Evolutionary conservation across 306 rosid species (phyloP).

Genomic region (Acacia confusa): DNA sequence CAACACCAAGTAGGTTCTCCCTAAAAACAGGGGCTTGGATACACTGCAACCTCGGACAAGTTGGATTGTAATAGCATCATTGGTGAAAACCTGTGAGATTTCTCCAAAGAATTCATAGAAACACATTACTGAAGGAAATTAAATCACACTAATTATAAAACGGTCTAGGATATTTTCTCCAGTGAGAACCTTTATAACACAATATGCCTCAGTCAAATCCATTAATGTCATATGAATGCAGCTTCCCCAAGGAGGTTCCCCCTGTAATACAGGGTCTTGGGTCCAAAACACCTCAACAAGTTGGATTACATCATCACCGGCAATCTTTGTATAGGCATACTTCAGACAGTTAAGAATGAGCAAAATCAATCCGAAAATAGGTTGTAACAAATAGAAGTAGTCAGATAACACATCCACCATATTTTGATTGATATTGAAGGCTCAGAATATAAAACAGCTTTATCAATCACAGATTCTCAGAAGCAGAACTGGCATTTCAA

Average conservation of each 20-base stretch:
- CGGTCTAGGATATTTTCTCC: background rate
- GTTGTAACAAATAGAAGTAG: background rate
- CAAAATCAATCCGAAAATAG: background rate
- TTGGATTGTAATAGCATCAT: constrained; percentile 56
- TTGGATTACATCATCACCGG: constrained; percentile 52
- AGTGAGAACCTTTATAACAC: no score
- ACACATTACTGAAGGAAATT: background rate
- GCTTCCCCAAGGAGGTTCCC: constrained; percentile 78
- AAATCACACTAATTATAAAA: background rate
- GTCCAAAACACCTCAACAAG: constrained; percentile 54
- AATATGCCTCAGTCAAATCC: constrained; percentile 36
- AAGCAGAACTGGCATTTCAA: constrained; percentile 96
- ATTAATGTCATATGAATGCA: constrained; percentile 43
- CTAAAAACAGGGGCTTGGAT: constrained; percentile 42
- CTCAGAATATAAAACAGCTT: constrained; percentile 77
- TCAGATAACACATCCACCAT: background rate
- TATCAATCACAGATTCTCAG: constrained; percentile 75
- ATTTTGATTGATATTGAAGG: constrained; percentile 11
- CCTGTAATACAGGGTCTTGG: constrained; percentile 59
- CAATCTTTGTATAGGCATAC: background rate
- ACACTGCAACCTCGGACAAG: constrained; percentile 42
- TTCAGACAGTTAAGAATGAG: background rate
- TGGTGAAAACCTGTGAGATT: background rate
- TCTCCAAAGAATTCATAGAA: background rate
- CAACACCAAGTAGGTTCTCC: constrained; percentile 55